Base-by-base conservation (phyloP, 257 asterid species). In the Haberlea rhodopensis region DNA sequence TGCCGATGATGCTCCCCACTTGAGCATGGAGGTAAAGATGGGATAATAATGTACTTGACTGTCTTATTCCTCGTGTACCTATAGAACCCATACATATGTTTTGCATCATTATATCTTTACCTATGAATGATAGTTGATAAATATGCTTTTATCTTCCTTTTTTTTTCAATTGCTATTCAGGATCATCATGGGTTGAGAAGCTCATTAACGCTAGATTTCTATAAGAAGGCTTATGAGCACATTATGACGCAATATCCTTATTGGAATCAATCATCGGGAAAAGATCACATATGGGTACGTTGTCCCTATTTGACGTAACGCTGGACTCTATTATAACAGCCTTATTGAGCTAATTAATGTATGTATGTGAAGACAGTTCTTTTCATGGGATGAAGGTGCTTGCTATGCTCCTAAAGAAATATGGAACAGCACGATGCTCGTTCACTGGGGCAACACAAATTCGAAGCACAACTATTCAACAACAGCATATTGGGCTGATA, bases 321-420 rank as follows among this genome's bases (percentile, higher is more conserved):
- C 46, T 37, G 48, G 61, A 16, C 43, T 15, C 53, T 8, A 16
- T 22, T 32, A 25, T 55, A 32, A 55, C 55, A 32, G 20, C 56
- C 20, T 37, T 58, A 27, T 16, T 16, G 63, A 22, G 54, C 67
- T 83, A 71, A 76, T 51, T 60, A 54, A 4, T 22, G 51, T n/a
- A 10, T 68, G n/a, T 78, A 16, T 78, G 72, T 72, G 76, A 75
- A 76, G 78, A 73, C 83, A 92, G 99, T 85, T 74, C 80, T 94
- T 89, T 82, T 79, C 96, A 69, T 94, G 99, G 99, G 99, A 94
- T 69, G 99, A 94, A 80, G 95, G 99, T 69, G 99, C 99, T 70
- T 94, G 99, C 85, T 89, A 85, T 81, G 97, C 99, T 62, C 97
- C 99, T 4, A 94, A 87, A 82, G 99, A 94, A 75, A 94, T 94